Evolutionary conservation across 2,329 filamentous ascomycete species (phyloP).

Genomic region (Periconia digitata): DNA sequence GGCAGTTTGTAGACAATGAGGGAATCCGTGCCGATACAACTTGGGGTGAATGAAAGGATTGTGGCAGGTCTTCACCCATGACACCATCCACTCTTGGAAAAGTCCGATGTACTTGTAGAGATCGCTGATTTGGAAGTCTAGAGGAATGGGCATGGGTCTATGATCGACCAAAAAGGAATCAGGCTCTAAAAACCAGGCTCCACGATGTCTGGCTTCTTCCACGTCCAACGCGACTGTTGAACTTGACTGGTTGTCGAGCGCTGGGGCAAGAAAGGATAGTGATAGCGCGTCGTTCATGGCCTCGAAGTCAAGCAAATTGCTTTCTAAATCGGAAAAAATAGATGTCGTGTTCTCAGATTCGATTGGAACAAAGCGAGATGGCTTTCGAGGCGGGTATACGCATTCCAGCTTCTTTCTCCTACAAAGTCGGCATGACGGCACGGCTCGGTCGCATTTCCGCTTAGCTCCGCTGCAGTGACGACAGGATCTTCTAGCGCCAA

Average conservation of each 20-base stretch:
- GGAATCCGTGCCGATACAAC: constrained; percentile 28
- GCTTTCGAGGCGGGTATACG: constrained; percentile 7
- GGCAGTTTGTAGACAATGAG: constrained; percentile 31
- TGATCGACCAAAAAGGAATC: constrained; percentile 9
- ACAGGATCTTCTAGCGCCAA: constrained; percentile 7
- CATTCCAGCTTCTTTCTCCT: constrained; percentile 6
- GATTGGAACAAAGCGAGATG: constrained; percentile 7
- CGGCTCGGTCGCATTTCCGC: constrained; percentile 7
- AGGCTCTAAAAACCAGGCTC: constrained; percentile 6
- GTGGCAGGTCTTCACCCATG: constrained; percentile 30
- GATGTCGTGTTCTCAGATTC: neutral
- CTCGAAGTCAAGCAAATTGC: neutral
- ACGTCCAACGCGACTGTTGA: neutral
- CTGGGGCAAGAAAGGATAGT: neutral
- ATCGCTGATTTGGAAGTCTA: constrained; percentile 5
- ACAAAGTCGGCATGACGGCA: constrained; percentile 9
- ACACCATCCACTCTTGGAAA: constrained; percentile 22
- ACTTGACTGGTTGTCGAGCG: neutral
- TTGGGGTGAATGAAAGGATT: constrained; percentile 36
- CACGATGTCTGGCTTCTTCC: neutral
- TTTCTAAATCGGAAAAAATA: neutral
- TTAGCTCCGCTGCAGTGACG: constrained; percentile 7
- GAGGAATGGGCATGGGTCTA: constrained; percentile 4
- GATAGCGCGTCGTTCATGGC: neutral
- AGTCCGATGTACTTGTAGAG: constrained; percentile 9